Conservation (phyloP, 495 filamentous ascomycete species). For the Jackrogersella minutella region DNA sequence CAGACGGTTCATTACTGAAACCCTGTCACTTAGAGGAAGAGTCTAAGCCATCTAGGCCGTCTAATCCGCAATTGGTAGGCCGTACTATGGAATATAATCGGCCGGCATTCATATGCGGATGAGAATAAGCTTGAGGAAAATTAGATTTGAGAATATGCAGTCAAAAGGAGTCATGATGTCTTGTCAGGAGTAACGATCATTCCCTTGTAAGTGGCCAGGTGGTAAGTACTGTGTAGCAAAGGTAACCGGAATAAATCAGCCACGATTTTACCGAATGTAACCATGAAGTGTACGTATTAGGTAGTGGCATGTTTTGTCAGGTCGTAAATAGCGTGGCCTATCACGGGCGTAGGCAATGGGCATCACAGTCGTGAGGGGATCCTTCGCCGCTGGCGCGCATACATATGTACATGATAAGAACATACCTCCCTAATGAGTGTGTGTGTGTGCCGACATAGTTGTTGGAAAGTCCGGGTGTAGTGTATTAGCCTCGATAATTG, state of each 20-base stretch:
- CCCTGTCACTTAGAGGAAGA: background rate
- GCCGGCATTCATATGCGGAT: constrained; percentile 6
- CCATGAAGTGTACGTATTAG: constrained; percentile 20
- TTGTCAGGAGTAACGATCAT: constrained; percentile 13
- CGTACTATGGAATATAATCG: constrained; percentile 8
- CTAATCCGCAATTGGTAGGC: constrained; percentile 10
- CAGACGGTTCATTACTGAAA: constrained; percentile 1
- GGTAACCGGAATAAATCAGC: constrained; percentile 16
- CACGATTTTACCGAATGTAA: constrained; percentile 34
- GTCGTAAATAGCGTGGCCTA: constrained; percentile 28
- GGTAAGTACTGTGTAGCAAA: background rate
- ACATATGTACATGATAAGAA: constrained; percentile 7
- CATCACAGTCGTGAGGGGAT: constrained; percentile 28
- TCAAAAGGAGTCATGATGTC: constrained; percentile 31
- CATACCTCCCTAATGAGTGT: constrained; percentile 23
- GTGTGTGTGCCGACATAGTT: constrained; percentile 13
- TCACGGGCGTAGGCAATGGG: constrained; percentile 18
- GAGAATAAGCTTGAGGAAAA: constrained; percentile 19
- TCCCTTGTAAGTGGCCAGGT: constrained; percentile 11
- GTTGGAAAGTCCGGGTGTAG: constrained; percentile 11
- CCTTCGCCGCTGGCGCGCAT: constrained; percentile 38
- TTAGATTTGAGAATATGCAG: constrained; percentile 27
- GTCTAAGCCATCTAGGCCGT: background rate
- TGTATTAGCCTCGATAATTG: constrained; percentile 10
- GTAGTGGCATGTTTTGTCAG: constrained; percentile 33